Evolutionary conservation across 495 filamentous ascomycete species (phyloP), one percentile per base, ranked within the genome.

Genomic region (Neurospora sp.): DNA sequence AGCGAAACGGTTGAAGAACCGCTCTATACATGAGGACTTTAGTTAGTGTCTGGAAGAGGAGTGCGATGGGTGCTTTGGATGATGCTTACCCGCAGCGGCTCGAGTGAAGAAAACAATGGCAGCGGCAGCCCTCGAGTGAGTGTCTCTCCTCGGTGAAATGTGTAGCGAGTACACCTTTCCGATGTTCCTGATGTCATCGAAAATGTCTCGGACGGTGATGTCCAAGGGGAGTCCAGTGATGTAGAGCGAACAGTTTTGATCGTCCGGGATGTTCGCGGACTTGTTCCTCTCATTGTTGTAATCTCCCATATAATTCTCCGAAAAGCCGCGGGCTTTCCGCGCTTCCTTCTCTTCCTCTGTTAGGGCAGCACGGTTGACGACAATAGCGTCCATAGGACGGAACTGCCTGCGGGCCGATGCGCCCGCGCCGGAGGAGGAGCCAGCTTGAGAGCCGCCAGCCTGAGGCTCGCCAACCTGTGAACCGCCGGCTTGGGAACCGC

Each of bases 91-190:
- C 1, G 79, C 79, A 0, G 78, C 80, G 0, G 38, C 37, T 9
- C 75, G 68, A 9, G 80, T 78, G 35, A 85, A 84, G 71, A 85
- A 84, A 10, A 80, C 78, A 3, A 85, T 70, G 70, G 82, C 83
- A 0, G 80, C 82, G 0, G 83, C 82, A 2, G 76, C 73, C 5
- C 77, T 79, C 0, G 31, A 27, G 38, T 80, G 73, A 3, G 59
- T 70, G 3, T 61, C 39, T 14, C 76, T 69, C 1, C 82, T 78
- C 0, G 73, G 73, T 61, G 81, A 81, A 71, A 85, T 80, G 68
- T 81, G 78, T 0, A 78, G 71, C n/a, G 80, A 80, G 37, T 71
- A 83, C 3, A 84, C 61, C 44, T 82, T 82, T 9, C 83, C 83
- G 3, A 75, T 72, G 48, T 74, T 48, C 0, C 80, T 76, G 42